A percentile compares a stretch with the other conserved stretches of the same genome.
phyloP scores from a whole-genome alignment of 208 protist species.

The Vickermania ingenoplastis region DNA sequence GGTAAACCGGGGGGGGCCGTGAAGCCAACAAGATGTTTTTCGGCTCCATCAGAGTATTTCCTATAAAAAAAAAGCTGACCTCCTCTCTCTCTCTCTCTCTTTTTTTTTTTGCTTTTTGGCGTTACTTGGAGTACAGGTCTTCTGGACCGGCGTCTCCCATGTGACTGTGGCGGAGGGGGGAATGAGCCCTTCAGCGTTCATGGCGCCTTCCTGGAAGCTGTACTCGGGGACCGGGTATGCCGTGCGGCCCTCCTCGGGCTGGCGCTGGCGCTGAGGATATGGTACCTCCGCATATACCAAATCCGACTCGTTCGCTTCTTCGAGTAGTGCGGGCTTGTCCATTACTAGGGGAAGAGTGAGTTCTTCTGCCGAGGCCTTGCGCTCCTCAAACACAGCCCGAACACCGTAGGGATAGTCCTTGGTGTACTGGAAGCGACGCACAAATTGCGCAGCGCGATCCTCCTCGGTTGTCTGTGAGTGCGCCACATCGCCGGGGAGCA shows the following conservation, averaged over 20 bases:
- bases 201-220: slow-evolving; percentile 54
- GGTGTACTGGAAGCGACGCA: slow-evolving; percentile 74
- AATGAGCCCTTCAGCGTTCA: slow-evolving; percentile 66
- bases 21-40: no score
- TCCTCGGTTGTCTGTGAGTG: slow-evolving; percentile 61
- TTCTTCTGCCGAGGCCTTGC: slow-evolving; percentile 45
- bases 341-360: slow-evolving; percentile 20
- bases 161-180: slow-evolving; percentile 25
- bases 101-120: no score
- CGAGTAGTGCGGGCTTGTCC: slow-evolving; percentile 54
- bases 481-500: slow-evolving; percentile 70
- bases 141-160: slow-evolving; percentile 18
- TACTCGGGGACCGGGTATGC: slow-evolving; percentile 53
- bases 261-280: slow-evolving; percentile 41
- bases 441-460: slow-evolving; percentile 43
- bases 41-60: no score
- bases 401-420: slow-evolving; percentile 83
- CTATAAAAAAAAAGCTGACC: no score
- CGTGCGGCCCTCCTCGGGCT: slow-evolving; percentile 24
- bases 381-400: slow-evolving; percentile 75
- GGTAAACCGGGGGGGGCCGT: neutral
- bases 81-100: no score
- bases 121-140: slow-evolving; percentile 10
- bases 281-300: slow-evolving; percentile 63
- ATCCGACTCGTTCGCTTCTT: slow-evolving; percentile 77